Base-by-base conservation (phyloP, 352 stramenopile species). In the Blastocystis sp. region DNA sequence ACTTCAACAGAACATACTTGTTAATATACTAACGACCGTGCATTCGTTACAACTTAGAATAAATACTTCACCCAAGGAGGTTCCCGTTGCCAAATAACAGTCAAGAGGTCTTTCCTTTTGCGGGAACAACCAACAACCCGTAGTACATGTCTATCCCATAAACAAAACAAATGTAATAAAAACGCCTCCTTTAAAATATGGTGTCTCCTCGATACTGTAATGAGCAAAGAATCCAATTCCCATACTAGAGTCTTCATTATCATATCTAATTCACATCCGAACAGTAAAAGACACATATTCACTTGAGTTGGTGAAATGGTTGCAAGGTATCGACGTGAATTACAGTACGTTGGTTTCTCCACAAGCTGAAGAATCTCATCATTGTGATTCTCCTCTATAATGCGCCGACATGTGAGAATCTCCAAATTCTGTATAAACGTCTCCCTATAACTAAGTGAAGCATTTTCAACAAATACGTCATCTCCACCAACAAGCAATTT, bases 111-210 rank as follows among this genome's bases (percentile, higher is more conserved):
- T 24, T 51, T 32, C 19, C 4, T 35, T 14, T 21, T 63, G 46
- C 21, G 71, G 46, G 12, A 65, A 63, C 21, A 83, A 42, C 71
- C 71, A 83, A 42, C 51, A 83, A 46, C 49, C 71, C 32, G 24
- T 39, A 3, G 46, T 83, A 16, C 71, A 83, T 19, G 27, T 49
- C 71, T 83, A 65, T 21, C 1, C 5, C 19, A 35, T 51, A 14
- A 67, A n/a, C n/a, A 42, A 83, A 12, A 37, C 2, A 27, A 24
- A 65, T 14, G 0, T n/a, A 51, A n/a, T 0, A 0, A 6, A 14
- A 67, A 83, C 71, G 1, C 71, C 71, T 57, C 71, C 71, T 43
- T 83, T 83, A 43, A 83, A 83, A 65, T 83, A 66, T 5, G 71
- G 71, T 4, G 71, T 83, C 51, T 66, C 43, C 46, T 83, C 42